Evolutionary conservation across 2,329 filamentous ascomycete species (phyloP).

Genomic region (Penicillium decumbens): DNA sequence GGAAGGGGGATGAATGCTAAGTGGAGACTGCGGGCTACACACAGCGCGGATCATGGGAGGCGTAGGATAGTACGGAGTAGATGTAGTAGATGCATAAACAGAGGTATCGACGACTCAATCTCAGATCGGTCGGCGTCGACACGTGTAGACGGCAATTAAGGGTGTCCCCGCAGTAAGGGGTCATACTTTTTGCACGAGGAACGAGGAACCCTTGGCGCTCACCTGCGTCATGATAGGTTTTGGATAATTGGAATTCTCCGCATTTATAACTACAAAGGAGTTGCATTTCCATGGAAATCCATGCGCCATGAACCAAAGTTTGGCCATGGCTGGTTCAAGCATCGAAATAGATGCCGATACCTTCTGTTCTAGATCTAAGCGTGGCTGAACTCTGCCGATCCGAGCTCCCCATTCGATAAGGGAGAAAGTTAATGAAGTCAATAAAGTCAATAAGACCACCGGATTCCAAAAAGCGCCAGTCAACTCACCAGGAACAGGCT

Average conservation of each 20-base stretch:
- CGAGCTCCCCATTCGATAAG: neutral
- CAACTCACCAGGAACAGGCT: no score
- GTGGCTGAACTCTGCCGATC: neutral
- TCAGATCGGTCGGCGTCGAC: neutral
- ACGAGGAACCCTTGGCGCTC: neutral
- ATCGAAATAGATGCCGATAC: conserved; percentile 11
- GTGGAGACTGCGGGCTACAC: neutral
- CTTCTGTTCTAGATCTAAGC: conserved; percentile 5
- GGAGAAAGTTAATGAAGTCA: neutral
- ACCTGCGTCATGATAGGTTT: neutral
- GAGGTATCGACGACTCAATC: neutral
- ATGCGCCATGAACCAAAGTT: conserved; percentile 10
- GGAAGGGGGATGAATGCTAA: neutral
- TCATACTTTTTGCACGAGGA: neutral
- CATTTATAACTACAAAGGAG: neutral
- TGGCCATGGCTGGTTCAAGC: neutral
- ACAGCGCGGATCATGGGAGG: no score
- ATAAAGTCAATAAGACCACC: no score
- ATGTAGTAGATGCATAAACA: neutral
- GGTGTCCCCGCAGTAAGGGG: conserved; percentile 7
- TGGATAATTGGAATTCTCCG: neutral
- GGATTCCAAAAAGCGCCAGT: no score
- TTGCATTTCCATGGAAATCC: conserved; percentile 5
- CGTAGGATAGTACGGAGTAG: neutral
- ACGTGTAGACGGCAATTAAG: neutral